Evolutionary conservation across 202 grass and related monocot species (phyloP).

Genomic region (Bolboschoenoplectus hybrid): DNA sequence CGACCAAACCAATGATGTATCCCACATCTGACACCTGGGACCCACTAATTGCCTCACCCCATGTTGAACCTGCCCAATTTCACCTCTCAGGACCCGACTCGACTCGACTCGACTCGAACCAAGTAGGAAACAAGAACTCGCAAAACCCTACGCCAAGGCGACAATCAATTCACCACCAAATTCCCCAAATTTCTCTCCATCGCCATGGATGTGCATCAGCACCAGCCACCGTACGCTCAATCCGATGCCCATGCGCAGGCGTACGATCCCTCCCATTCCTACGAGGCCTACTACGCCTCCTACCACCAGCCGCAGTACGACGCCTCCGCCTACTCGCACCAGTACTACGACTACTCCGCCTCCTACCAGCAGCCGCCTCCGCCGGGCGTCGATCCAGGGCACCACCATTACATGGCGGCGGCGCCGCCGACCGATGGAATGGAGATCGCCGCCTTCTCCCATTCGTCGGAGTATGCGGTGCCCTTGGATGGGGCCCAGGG

Average conservation of each 20-base stretch:
- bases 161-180: neutral
- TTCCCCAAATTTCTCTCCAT: neutral
- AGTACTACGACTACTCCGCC: conserved; percentile 28
- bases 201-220: conserved; percentile 31
- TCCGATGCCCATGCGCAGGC: neutral
- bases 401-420: neutral
- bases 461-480: conserved; percentile 40
- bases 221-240: neutral
- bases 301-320: conserved; percentile 37
- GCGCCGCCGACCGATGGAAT: neutral
- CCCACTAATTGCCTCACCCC: neutral
- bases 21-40: neutral
- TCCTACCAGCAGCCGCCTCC: conserved; percentile 47
- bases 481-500: conserved; percentile 28
- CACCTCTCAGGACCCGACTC: neutral
- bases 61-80: neutral
- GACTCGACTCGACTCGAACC: neutral
- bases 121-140: neutral
- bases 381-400: conserved; percentile 30
- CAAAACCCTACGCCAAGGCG: conserved; percentile 24
- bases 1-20: too few species aligned
- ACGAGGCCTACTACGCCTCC: conserved; percentile 21
- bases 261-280: conserved; percentile 18
- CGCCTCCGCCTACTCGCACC: conserved; percentile 14
- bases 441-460: conserved; percentile 28